These are phyloP conservation scores for Ophiostoma ulmi DNA, from an alignment of 2,329 filamentous ascomycete genomes.

Conservation along the genomic window DNA sequence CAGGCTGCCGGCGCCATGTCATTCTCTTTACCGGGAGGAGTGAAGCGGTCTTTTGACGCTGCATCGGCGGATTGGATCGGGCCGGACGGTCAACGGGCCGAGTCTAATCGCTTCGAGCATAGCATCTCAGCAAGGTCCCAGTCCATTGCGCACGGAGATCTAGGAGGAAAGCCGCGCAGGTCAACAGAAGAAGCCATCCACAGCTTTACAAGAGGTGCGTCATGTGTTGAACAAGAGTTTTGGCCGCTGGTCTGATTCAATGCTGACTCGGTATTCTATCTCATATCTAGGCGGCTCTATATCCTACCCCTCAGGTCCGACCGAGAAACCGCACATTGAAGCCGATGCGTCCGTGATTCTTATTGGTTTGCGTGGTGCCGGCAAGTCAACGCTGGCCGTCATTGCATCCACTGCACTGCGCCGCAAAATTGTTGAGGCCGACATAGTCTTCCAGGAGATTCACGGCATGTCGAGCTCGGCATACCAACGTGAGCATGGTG, in stretches of 20 bases:
- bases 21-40: neutral
- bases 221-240: neutral
- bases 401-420: conserved; percentile 64
- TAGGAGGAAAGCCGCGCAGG: neutral
- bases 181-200: neutral
- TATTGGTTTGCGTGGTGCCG: conserved; percentile 65
- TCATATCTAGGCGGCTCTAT: neutral
- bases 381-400: conserved; percentile 66
- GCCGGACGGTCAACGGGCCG: neutral
- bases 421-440: conserved; percentile 52
- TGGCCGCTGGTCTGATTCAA: neutral
- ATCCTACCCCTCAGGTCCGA: neutral
- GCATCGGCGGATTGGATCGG: conserved; percentile 19
- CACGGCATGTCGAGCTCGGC: conserved; percentile 55
- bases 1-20: conserved; percentile 2
- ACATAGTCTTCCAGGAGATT: conserved; percentile 59
- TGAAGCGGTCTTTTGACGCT: conserved; percentile 19
- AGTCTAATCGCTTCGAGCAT: neutral
- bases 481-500: conserved; percentile 58
- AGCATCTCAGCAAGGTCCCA: neutral
- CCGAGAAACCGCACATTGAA: conserved; percentile 39
- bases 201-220: conserved; percentile 8
- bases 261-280: neutral
- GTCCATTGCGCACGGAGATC: neutral
- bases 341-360: conserved; percentile 62